Base-by-base conservation (phyloP, 1,139 yeast species). In the Kodamaea ohmeri region DNA sequence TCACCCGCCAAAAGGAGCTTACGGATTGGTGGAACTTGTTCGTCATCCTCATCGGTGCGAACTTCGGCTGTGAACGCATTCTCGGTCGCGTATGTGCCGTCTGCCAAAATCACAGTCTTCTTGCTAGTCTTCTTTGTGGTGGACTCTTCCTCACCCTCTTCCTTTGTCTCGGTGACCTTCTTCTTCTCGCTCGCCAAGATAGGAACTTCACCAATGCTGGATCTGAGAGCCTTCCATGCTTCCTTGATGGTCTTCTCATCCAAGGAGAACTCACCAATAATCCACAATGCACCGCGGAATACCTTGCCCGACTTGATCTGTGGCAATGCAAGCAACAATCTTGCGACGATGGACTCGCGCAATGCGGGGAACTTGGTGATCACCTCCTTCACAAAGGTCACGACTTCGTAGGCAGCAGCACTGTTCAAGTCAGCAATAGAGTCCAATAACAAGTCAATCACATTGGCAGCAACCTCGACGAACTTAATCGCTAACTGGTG, bases 61-160 rank as follows among this genome's bases (percentile, higher is more conserved):
- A 56, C 54, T 35, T 69, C 71, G 11, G 76, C 66, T 4, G 86
- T 79, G 43, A 88, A 72, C 0, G 97, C 97, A 51, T 81, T 83
- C 63, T 94, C 98, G 22, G 97, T 85, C 21, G 98, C 98, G 65
- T 94, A 94, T 1, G 99, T 94, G 51, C 99, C 99, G 65, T 94
- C 99, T 15, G 98, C 96, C 47, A 92, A 75, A 40, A 94, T 83
- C 45, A 84, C 81, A 22, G 97, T 96, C 36, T 87, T 88, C 37
- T 74, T 67, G 44, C 64, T 64, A 24, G 51, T 40, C 8, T 56
- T 33, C 21, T 60, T 57, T 3, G 42, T 36, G 18, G 53, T 51
- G n/a, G 51, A 56, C 5, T 54, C 63, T n/a, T 61, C 69, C 13
- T 51, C 61, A 6, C 46, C 57, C 11, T 56, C 63, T 11, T 58